Conservation (phyloP, 495 filamentous ascomycete species). For the Friedmanniomyces simplex region DNA sequence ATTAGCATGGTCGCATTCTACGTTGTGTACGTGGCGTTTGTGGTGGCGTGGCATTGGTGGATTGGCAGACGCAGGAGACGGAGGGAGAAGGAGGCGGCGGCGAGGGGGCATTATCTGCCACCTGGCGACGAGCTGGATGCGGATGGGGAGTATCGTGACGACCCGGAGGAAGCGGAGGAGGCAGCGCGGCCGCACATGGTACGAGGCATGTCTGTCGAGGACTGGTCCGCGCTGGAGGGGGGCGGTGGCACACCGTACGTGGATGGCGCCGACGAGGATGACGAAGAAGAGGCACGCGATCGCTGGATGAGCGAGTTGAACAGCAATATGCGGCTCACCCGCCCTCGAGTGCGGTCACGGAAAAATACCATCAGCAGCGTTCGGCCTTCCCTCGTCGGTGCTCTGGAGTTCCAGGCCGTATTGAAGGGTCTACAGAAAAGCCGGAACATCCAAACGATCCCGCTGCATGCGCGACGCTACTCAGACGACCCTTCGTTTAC, state of each 20-base stretch:
- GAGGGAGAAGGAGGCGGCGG: constrained; percentile 53
- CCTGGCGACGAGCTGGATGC: constrained; percentile 62
- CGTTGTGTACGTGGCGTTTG: constrained; percentile 76
- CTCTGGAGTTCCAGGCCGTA: constrained; percentile 85
- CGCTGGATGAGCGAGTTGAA: constrained; percentile 71
- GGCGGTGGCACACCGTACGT: neutral
- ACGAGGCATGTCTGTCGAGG: constrained; percentile 45
- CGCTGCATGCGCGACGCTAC: constrained; percentile 59
- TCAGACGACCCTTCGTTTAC: constrained; percentile 51
- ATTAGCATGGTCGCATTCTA: constrained; percentile 86
- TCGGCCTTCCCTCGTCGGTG: constrained; percentile 84
- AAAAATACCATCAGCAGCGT: constrained; percentile 74
- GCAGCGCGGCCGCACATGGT: constrained; percentile 42
- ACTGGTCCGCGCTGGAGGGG: constrained; percentile 64
- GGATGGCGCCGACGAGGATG: constrained; percentile 39
- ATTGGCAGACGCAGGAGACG: constrained; percentile 47
- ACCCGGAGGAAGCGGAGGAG: constrained; percentile 49
- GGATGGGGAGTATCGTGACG: constrained; percentile 54
- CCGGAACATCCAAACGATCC: constrained; percentile 56
- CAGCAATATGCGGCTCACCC: constrained; percentile 82
- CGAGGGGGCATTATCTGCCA: constrained; percentile 61
- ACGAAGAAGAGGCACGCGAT: constrained; percentile 62
- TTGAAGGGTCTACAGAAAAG: constrained; percentile 71
- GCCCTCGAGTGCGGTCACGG: constrained; percentile 49
- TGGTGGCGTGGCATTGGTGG: constrained; percentile 90